These are phyloP conservation scores for Plasmodium reichenowi DNA, from an alignment of 169 alveolate genomes.

Conservation along the genomic window DNA sequence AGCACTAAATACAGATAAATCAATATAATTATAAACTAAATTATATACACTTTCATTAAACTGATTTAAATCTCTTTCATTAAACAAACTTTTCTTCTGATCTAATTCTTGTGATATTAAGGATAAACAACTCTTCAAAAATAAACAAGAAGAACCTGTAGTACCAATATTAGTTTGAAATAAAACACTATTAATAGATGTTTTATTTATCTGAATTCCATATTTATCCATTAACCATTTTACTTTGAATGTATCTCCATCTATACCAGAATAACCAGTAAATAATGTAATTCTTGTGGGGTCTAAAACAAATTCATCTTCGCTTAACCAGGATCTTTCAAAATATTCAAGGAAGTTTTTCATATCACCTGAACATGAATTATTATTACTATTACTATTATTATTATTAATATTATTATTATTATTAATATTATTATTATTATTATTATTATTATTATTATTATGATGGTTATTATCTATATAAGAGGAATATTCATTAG, in stretches of 20 bases:
- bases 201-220: slow-evolving; percentile 80
- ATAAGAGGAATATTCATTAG: not conserved
- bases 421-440: slow-evolving; percentile 6
- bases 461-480: too few species aligned
- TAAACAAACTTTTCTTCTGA: slow-evolving; percentile 53
- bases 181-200: slow-evolving; percentile 78
- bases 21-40: slow-evolving; percentile 60
- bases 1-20: slow-evolving; percentile 68
- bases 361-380: not conserved
- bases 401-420: not conserved
- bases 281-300: slow-evolving; percentile 80
- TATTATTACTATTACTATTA: slow-evolving; percentile 10
- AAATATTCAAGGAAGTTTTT: slow-evolving; percentile 71
- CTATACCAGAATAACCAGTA: slow-evolving; percentile 79
- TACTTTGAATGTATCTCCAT: slow-evolving; percentile 82
- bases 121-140: slow-evolving; percentile 76
- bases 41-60: slow-evolving; percentile 76
- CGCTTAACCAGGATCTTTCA: slow-evolving; percentile 80
- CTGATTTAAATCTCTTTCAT: slow-evolving; percentile 75
- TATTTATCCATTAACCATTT: slow-evolving; percentile 83
- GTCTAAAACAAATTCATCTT: slow-evolving; percentile 82
- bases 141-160: slow-evolving; percentile 79
- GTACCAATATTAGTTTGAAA: slow-evolving; percentile 83
- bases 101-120: slow-evolving; percentile 72
- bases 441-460: not conserved